Percentiles rank a stretch among this genome's conserved stretches.
Conservation (phyloP, 2,329 filamentous ascomycete genomes). For the Mollisia scopiformis region DNA sequence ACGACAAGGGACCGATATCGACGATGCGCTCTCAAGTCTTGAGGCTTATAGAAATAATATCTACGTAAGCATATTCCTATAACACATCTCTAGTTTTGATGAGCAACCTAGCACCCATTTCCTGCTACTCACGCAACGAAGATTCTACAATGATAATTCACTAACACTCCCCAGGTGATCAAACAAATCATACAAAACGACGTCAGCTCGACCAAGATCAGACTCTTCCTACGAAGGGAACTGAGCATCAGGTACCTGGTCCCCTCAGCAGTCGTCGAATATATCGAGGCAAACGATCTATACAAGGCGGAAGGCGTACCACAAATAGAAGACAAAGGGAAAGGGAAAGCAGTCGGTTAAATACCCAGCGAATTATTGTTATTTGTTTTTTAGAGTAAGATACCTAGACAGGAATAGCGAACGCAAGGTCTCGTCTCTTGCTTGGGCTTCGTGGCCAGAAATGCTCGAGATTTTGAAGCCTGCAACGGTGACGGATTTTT, state of each 20-base stretch:
- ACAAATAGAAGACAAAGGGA: too few species aligned
- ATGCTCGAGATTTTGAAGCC: too few species aligned
- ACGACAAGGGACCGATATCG: conserved; percentile 84
- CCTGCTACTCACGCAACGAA: background rate
- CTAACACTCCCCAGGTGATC: background rate
- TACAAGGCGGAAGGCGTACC: too few species aligned
- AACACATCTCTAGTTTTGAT: background rate
- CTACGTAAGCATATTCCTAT: conserved; percentile 10
- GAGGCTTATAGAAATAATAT: conserved; percentile 81
- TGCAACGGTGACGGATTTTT: too few species aligned
- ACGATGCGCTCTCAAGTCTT: conserved; percentile 81
- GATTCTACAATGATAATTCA: background rate
- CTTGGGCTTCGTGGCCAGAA: too few species aligned
- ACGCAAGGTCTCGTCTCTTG: too few species aligned
- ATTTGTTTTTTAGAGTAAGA: too few species aligned
- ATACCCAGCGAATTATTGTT: too few species aligned
- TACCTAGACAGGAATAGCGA: too few species aligned
- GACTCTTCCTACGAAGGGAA: conserved; percentile 76
- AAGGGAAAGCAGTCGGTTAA: too few species aligned
- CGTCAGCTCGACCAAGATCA: conserved; percentile 80
- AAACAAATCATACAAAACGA: conserved; percentile 85
- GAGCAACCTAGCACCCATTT: background rate
- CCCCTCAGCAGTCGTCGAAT: conserved; percentile 74
- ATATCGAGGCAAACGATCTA: conserved; percentile 69
- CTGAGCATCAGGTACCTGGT: conserved; percentile 82